Evolutionary conservation across 1,139 yeast species (phyloP), one percentile per base, ranked within the genome.

Genomic region (Oligophagozyma castellii): DNA sequence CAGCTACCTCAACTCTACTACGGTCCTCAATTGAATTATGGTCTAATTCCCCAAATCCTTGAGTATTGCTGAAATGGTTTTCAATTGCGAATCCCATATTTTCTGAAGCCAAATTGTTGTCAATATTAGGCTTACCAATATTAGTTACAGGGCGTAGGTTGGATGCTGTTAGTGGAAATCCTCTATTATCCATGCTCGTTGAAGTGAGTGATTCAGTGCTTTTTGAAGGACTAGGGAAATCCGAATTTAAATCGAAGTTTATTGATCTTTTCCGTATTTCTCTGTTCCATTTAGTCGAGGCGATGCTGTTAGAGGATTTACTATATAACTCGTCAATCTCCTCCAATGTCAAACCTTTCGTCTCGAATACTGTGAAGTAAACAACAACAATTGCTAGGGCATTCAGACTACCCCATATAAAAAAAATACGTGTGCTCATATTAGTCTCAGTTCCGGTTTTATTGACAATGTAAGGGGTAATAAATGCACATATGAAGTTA

Each of bases 401-500:
- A 55, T 73, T 75, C 35, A 71, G 59, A 1, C 79, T 70, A 15
- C 86, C 86, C 89, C 89, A 78, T 30, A 78, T 60, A 51, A 75
- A 77, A 53, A 76, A 77, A 23, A 78, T 77, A 41, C 67, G 73
- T 22, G 74, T 64, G 1, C 83, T 84, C 41, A 76, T 55, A 16
- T 73, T 67, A 5, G 77, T 73, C 1, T 77, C 70, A 47, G 74
- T 78, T 19, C 54, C 51, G 2, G 78, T 80, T 10, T 10, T 18
- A 50, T 76, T 78, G 29, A 67, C 58, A 29, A 78, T 65, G 53
- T 75, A 75, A 22, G 89, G 84, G 22, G 89, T 76, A 48, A 72
- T 70, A 56, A 73, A 70, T 1, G 84, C 76, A 57, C 80, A 76
- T 35, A 73, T 67, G 63, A 79, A 79, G 48, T 83, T 83, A 59